Evolutionary conservation across 2,329 filamentous ascomycete species (phyloP).

Genomic region (Colletotrichum chrysophilum): DNA sequence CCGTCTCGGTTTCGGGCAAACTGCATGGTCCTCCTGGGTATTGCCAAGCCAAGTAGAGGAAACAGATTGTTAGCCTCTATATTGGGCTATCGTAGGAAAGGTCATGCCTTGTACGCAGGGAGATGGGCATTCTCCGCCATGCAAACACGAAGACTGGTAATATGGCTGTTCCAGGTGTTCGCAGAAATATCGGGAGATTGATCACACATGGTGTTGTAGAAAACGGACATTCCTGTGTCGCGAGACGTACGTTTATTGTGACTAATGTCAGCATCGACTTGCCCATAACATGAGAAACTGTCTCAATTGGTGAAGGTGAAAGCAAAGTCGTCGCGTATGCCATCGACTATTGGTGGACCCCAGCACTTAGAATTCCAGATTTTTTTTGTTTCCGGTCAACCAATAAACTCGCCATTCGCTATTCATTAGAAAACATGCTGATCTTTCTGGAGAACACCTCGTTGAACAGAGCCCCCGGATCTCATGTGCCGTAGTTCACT

Average conservation of each 20-base stretch:
- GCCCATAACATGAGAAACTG: not conserved
- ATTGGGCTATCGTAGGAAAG: not conserved
- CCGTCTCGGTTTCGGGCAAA: not conserved
- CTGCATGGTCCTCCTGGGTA: not conserved
- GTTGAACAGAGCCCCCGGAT: not conserved
- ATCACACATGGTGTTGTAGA: not conserved
- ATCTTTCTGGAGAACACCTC: not conserved
- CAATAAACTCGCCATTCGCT: not conserved
- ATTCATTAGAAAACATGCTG: not conserved
- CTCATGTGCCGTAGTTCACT: not conserved
- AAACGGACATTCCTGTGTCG: not conserved
- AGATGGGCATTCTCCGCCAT: not conserved
- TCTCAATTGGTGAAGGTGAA: not conserved
- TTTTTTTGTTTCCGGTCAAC: not conserved
- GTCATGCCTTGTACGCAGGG: not conserved
- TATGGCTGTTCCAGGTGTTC: not conserved
- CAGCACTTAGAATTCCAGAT: accelerated
- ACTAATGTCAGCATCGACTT: not conserved
- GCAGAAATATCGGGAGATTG: not conserved
- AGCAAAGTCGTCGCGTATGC: not conserved
- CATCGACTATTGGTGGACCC: not conserved
- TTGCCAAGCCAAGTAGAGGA: not conserved
- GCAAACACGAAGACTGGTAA: not conserved
- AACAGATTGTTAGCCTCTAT: not conserved
- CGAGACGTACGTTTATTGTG: not conserved